A percentile compares a stretch with the other conserved stretches of the same genome.
phyloP scores from a whole-genome alignment of 2,329 filamentous ascomycete species.

The Arthrobotrys iridis region DNA sequence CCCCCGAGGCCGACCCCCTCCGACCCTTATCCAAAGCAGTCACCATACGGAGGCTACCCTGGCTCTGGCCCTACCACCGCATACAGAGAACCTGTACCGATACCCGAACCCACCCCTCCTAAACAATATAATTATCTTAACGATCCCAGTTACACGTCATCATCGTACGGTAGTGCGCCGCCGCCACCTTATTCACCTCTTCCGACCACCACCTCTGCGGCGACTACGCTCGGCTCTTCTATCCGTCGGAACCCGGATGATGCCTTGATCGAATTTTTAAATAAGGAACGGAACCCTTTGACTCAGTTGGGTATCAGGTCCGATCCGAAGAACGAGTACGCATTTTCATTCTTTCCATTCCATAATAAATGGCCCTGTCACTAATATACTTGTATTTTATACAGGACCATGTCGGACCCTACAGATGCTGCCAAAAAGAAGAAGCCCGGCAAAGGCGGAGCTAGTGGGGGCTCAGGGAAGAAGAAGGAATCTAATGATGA shows the following conservation, averaged over 20 bases:
- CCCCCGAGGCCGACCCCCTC: conserved; percentile 37
- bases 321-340: conserved; percentile 38
- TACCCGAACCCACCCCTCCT: conserved; percentile 27
- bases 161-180: conserved; percentile 44
- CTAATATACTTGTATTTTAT: neutral
- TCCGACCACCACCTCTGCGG: conserved; percentile 10
- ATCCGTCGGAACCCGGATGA: conserved; percentile 35
- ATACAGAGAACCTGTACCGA: conserved; percentile 32
- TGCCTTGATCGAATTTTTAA: conserved; percentile 43
- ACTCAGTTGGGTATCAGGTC: conserved; percentile 41
- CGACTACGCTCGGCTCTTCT: neutral
- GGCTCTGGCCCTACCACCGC: conserved; percentile 6
- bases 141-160: conserved; percentile 14
- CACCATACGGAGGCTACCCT: conserved; percentile 22
- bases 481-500: conserved; percentile 15
- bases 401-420: conserved; percentile 45
- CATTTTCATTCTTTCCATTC: neutral
- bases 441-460: neutral
- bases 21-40: conserved; percentile 39
- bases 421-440: conserved; percentile 38
- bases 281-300: conserved; percentile 41
- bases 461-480: neutral
- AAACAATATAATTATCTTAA: conserved; percentile 47
- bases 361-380: neutral
- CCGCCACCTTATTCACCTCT: conserved; percentile 45